Conservation (phyloP, 2,329 filamentous ascomycete genomes). For the Eurotiales sp. region DNA sequence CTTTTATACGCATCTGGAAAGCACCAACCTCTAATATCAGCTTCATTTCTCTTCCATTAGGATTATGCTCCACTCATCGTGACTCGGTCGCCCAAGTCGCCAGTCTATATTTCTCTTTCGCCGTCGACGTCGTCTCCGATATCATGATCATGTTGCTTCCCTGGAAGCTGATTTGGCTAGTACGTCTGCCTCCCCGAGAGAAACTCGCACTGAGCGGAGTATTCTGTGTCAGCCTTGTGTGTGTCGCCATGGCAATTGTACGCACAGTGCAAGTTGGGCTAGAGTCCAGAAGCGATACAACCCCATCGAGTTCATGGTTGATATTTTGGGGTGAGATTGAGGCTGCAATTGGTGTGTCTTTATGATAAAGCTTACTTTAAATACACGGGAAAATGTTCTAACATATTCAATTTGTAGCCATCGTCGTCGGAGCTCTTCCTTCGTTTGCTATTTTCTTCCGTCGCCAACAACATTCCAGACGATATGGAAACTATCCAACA, state of each 20-base stretch:
- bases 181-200: slow-evolving; percentile 30
- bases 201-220: slow-evolving; percentile 31
- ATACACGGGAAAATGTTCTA: background rate
- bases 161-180: slow-evolving; percentile 33
- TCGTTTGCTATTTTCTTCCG: slow-evolving; percentile 17
- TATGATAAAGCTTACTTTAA: no score
- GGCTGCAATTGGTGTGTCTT: slow-evolving; percentile 31
- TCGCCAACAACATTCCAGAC: slow-evolving; percentile 13
- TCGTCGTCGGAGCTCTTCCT: slow-evolving; percentile 21
- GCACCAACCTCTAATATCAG: no score
- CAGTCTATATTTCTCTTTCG: slow-evolving; percentile 35
- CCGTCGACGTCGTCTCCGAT: slow-evolving; percentile 34
- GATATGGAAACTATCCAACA: slow-evolving; percentile 20
- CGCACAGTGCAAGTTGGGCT: slow-evolving; percentile 32
- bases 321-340: slow-evolving; percentile 36
- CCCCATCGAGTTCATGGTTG: slow-evolving; percentile 33
- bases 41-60: no score
- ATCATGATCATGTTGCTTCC: slow-evolving; percentile 38
- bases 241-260: slow-evolving; percentile 24
- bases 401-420: slow-evolving; percentile 14
- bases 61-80: slow-evolving; percentile 23
- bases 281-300: slow-evolving; percentile 21
- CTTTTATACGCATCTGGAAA: no score
- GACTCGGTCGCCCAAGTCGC: slow-evolving; percentile 29
- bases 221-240: slow-evolving; percentile 26